Percentiles rank a stretch among this genome's conserved stretches.
phyloP scores from a whole-genome alignment of 2,329 filamentous ascomycete species.

The Alternaria ethzedia region DNA sequence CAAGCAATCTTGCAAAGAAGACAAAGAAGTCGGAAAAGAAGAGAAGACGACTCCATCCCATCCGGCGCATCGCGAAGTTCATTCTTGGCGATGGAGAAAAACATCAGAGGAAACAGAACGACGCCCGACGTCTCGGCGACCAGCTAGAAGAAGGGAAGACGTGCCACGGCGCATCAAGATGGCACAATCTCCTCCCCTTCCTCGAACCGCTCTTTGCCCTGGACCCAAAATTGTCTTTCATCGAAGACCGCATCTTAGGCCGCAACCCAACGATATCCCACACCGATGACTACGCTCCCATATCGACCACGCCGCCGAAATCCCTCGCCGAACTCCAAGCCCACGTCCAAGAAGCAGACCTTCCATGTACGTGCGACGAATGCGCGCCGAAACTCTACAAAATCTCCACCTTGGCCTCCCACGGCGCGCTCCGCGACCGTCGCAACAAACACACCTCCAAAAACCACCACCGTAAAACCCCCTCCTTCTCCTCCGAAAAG shows the following conservation, averaged over 20 bases:
- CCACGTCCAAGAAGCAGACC: conserved; percentile 5
- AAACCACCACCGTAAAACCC: background rate
- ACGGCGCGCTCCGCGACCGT: conserved; percentile 11
- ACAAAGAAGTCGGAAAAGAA: background rate
- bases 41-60: conserved; percentile 12
- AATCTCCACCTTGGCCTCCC: conserved; percentile 8
- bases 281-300: background rate
- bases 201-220: conserved; percentile 19
- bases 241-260: conserved; percentile 22
- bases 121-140: background rate
- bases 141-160: background rate
- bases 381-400: conserved; percentile 21
- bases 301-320: conserved; percentile 2
- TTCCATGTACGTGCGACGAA: conserved; percentile 19
- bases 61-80: conserved; percentile 11
- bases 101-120: background rate
- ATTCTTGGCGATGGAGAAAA: conserved; percentile 2
- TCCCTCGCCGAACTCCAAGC: conserved; percentile 3
- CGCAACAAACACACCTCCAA: background rate
- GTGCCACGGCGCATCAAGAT: conserved; percentile 17
- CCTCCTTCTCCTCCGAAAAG: background rate
- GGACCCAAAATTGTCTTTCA: conserved; percentile 19
- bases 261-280: background rate
- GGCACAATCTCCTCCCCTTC: conserved; percentile 20
- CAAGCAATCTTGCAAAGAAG: background rate